Evolutionary conservation across 1,139 yeast species (phyloP).

Genomic region (Petasospora fabianii): DNA sequence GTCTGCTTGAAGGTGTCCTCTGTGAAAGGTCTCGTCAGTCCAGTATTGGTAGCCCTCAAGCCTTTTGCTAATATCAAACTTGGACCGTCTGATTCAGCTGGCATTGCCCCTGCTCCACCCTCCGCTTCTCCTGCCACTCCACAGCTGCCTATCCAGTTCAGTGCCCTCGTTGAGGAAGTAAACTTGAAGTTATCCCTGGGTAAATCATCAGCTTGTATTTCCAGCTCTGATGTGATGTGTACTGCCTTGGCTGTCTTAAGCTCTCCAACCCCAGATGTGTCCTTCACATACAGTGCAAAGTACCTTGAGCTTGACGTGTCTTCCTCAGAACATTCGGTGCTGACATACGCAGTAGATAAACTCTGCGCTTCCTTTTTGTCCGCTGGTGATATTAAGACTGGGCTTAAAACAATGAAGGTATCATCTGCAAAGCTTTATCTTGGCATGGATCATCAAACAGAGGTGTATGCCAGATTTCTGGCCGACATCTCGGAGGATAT

Average conservation of each 20-base stretch:
- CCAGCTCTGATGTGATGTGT: constrained; percentile 7
- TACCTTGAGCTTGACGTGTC: constrained; percentile 15
- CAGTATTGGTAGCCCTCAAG: constrained; percentile 5
- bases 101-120: constrained; percentile 3
- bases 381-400: constrained; percentile 2
- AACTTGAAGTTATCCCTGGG: constrained; percentile 12
- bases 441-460: constrained; percentile 9
- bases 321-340: constrained; percentile 6
- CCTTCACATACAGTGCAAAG: constrained; percentile 6
- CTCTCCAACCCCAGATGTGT: not conserved
- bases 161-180: constrained; percentile 11
- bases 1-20: constrained; percentile 8
- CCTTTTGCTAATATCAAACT: constrained; percentile 4
- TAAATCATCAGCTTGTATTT: constrained; percentile 3
- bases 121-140: not conserved
- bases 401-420: constrained; percentile 11
- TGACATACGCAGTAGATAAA: constrained; percentile 9
- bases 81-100: too few species aligned
- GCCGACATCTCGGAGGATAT: constrained; percentile 3
- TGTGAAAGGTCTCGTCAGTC: constrained; percentile 8
- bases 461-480: constrained; percentile 7
- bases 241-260: constrained; percentile 1
- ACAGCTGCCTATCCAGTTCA: constrained; percentile 4
- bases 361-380: constrained; percentile 2
- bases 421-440: constrained; percentile 5